Conservation (phyloP, 441 rosid species). For the Populus hybrid region DNA sequence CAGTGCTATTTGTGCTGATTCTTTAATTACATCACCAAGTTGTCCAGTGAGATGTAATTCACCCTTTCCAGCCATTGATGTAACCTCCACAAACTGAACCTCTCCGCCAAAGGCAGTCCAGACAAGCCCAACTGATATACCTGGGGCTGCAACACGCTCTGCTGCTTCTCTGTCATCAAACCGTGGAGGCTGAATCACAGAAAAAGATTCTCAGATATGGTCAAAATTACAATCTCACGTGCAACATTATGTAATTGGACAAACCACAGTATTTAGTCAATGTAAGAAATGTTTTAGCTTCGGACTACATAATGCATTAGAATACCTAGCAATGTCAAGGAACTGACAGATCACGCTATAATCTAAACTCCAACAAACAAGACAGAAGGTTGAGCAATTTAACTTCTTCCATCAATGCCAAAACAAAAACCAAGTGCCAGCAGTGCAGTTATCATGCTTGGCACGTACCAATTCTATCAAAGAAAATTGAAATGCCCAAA, state of each 20-base stretch:
- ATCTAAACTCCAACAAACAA: neutral
- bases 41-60: constrained; percentile 97
- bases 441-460: neutral
- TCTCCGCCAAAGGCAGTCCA: constrained; percentile 99
- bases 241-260: neutral
- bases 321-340: neutral
- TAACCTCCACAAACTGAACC: constrained; percentile 96
- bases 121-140: constrained; percentile 92
- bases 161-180: constrained; percentile 92
- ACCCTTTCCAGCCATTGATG: constrained; percentile 88
- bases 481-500: neutral
- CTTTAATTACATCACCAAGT: constrained; percentile 98
- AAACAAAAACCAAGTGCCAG: neutral
- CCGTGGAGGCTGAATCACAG: constrained; percentile 82
- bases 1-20: constrained; percentile 95
- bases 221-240: constrained; percentile 6
- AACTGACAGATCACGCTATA: neutral
- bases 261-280: constrained; percentile 8
- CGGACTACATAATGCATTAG: neutral
- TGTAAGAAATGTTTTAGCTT: constrained; percentile 1
- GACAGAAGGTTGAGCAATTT: neutral
- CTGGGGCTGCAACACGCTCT: constrained; percentile 88
- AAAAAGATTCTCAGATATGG: constrained; percentile 10
- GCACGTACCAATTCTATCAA: neutral
- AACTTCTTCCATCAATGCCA: neutral